Percentiles rank a stretch among this genome's conserved stretches.
phyloP scores from a whole-genome alignment of 2,329 filamentous ascomycete species.

The Penicillium corylophilum region DNA sequence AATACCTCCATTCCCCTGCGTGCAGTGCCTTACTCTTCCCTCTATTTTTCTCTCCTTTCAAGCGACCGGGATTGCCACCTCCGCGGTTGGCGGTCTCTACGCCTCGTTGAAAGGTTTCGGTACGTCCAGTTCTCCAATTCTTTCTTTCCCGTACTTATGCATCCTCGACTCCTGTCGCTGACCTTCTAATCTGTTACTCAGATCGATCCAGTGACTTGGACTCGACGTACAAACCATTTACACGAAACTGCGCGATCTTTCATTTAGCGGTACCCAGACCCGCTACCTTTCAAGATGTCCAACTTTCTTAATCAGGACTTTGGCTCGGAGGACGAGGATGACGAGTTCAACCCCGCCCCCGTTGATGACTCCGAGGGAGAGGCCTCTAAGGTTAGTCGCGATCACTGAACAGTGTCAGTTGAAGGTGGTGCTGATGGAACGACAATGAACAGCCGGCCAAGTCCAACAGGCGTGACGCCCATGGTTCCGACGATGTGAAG shows the following conservation, averaged over 20 bases:
- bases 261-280: neutral
- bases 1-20: neutral
- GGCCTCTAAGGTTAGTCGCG: slow-evolving; percentile 26
- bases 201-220: neutral
- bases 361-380: slow-evolving; percentile 73
- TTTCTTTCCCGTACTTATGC: neutral
- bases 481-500: slow-evolving; percentile 45
- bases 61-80: neutral
- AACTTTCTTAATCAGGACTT: slow-evolving; percentile 53
- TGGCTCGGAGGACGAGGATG: slow-evolving; percentile 68
- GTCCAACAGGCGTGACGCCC: slow-evolving; percentile 40
- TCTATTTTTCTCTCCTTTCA: neutral
- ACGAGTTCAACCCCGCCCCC: slow-evolving; percentile 83
- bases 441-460: slow-evolving; percentile 26
- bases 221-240: neutral
- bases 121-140: slow-evolving; percentile 7
- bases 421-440: slow-evolving; percentile 22
- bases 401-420: slow-evolving; percentile 3
- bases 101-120: slow-evolving; percentile 2
- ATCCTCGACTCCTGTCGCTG: neutral
- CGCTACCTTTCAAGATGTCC: slow-evolving; percentile 33
- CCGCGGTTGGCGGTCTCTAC: slow-evolving; percentile 6
- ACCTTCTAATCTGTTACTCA: neutral
- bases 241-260: neutral
- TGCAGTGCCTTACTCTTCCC: neutral